phyloP scores from a whole-genome alignment of 1,139 yeast genomes.

The Kodamaea suecica region DNA sequence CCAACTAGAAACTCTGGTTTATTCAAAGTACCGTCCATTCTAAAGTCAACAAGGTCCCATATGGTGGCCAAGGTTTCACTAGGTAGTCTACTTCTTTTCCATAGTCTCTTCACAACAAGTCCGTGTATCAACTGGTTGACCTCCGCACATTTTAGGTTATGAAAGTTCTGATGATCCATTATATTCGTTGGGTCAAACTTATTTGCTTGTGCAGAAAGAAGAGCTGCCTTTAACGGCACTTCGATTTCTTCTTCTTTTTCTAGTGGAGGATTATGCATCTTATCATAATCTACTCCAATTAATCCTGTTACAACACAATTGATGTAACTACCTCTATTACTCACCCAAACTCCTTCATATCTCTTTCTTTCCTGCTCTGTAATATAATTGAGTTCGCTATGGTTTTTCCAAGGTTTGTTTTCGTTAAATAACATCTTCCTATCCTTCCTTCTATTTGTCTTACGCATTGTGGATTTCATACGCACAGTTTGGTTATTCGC shows the following conservation, averaged over 20 bases:
- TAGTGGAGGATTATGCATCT: conserved; percentile 17
- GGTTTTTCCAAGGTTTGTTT: conserved; percentile 95
- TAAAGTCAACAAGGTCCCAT: conserved; percentile 77
- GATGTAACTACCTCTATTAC: conserved; percentile 70
- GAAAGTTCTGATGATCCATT: conserved; percentile 28
- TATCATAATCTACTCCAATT: conserved; percentile 32
- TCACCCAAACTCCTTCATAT: conserved; percentile 91
- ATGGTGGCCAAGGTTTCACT: conserved; percentile 59
- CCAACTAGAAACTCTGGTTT: conserved; percentile 85
- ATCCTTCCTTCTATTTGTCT: conserved; percentile 42
- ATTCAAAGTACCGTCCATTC: conserved; percentile 74
- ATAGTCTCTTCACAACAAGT: conserved; percentile 69
- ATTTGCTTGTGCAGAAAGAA: conserved; percentile 26
- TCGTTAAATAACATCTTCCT: conserved; percentile 64
- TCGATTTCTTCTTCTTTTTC: conserved; percentile 19
- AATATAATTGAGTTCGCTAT: conserved; percentile 56
- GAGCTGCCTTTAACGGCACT: conserved; percentile 30
- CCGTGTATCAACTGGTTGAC: conserved; percentile 52
- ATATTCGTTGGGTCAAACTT: conserved; percentile 12
- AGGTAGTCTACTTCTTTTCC: conserved; percentile 76
- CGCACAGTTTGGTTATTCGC: conserved; percentile 32
- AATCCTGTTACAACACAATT: conserved; percentile 37
- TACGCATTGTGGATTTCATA: conserved; percentile 67
- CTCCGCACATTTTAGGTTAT: conserved; percentile 31
- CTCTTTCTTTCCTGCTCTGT: conserved; percentile 77